Conservation (phyloP, 1,139 yeast species). For the Yamadazyma siamensis region DNA sequence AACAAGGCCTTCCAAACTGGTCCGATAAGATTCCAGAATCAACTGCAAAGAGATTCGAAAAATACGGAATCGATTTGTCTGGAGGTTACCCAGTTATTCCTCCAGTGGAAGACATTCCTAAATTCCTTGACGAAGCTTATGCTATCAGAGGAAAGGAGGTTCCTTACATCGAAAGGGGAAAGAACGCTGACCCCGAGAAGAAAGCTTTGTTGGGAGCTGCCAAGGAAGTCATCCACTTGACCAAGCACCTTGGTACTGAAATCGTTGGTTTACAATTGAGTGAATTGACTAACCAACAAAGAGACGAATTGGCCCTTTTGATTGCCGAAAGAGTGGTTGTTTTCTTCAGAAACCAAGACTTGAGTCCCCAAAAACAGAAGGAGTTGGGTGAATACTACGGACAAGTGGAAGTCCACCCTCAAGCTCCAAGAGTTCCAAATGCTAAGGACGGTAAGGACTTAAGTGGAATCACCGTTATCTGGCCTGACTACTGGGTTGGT, state of each 20-base stretch:
- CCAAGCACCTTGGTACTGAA: conserved; percentile 53
- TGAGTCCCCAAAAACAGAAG: conserved; percentile 42
- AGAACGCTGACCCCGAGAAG: conserved; percentile 50
- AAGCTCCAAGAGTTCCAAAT: conserved; percentile 28
- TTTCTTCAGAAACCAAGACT: conserved; percentile 40
- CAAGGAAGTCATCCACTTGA: conserved; percentile 41
- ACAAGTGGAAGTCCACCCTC: conserved; percentile 41
- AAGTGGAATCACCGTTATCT: conserved; percentile 46
- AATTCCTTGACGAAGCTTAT: conserved; percentile 49
- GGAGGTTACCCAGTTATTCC: conserved; percentile 30
- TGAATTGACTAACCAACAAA: conserved; percentile 47
- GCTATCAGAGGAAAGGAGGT: conserved; percentile 38
- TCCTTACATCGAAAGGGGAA: conserved; percentile 44
- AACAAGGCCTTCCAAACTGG: conserved; percentile 7
- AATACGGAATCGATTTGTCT: conserved; percentile 25
- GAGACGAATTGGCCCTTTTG: conserved; percentile 46
- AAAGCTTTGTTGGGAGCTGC: conserved; percentile 50
- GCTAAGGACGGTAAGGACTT: conserved; percentile 5
- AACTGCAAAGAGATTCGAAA: conserved; percentile 22
- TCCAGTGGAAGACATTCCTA: conserved; percentile 32
- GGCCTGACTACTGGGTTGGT: conserved; percentile 42
- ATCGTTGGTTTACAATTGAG: conserved; percentile 49
- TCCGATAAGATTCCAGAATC: conserved; percentile 14
- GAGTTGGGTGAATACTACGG: conserved; percentile 42
- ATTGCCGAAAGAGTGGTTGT: conserved; percentile 43